Evolutionary conservation across 2,329 filamentous ascomycete genomes (phyloP).

Genomic region (Hymenoscyphus fructigenus): DNA sequence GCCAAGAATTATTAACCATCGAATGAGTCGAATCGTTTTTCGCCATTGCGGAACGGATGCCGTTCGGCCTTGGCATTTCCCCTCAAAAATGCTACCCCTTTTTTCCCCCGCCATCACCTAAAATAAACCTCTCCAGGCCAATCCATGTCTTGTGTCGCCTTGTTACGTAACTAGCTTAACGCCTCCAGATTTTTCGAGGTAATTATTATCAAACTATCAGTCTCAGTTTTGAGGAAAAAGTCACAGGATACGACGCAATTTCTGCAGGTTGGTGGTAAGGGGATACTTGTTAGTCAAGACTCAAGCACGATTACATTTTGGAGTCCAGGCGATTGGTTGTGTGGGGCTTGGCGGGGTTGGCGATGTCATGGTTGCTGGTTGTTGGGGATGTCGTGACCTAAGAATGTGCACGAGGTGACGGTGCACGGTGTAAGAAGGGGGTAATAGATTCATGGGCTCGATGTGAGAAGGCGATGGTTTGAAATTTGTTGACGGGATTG

Average conservation of each 20-base stretch:
- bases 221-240: neutral
- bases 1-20: neutral
- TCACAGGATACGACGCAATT: slow-evolving; percentile 1
- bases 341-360: slow-evolving; percentile 2
- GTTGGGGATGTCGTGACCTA: neutral
- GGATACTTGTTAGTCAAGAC: slow-evolving; percentile 2
- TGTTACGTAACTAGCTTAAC: neutral
- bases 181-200: neutral
- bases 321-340: neutral
- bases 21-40: neutral
- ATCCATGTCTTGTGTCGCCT: no score
- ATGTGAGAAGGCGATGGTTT: neutral
- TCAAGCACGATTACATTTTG: neutral
- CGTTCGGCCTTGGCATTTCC: slow-evolving; percentile 1
- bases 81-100: neutral
- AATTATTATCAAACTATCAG: neutral
- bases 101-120: neutral
- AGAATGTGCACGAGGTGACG: neutral
- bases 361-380: neutral
- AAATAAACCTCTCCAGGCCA: neutral
- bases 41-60: neutral
- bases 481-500: neutral
- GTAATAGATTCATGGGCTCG: neutral
- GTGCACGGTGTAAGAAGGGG: neutral
- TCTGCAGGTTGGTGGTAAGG: neutral